Evolutionary conservation across 257 asterid genomes (phyloP).

Genomic region (Scutellaria minor): DNA sequence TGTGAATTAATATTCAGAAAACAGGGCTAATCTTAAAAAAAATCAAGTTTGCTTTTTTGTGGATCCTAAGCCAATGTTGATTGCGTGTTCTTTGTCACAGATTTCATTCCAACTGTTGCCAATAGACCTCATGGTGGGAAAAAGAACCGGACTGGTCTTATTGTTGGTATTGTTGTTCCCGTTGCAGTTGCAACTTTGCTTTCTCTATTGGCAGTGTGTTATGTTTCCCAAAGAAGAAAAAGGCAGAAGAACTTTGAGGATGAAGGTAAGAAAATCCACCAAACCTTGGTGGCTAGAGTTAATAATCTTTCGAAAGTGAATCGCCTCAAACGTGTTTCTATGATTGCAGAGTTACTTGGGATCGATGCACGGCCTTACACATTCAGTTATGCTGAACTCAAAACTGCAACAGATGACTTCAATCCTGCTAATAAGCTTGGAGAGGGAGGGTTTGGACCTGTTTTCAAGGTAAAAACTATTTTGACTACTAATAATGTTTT

Average conservation of each 20-base stretch:
- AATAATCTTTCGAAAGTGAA: background rate
- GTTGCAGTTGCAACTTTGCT: slow-evolving; percentile 47
- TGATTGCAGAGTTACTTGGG: slow-evolving; percentile 65
- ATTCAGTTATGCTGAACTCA: slow-evolving; percentile 69
- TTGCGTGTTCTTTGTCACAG: slow-evolving; percentile 43
- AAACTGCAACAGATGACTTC: slow-evolving; percentile 72
- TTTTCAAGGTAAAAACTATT: slow-evolving; percentile 61
- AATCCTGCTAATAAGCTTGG: slow-evolving; percentile 74
- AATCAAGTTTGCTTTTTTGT: background rate
- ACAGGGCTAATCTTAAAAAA: background rate
- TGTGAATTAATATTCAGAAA: slow-evolving; percentile 5
- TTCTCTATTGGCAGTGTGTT: slow-evolving; percentile 41
- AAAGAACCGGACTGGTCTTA: slow-evolving; percentile 55
- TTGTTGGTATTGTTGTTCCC: slow-evolving; percentile 63
- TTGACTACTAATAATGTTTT: background rate
- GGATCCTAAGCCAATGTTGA: slow-evolving; percentile 2
- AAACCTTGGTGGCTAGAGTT: too few relatives aligned
- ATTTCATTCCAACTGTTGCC: slow-evolving; percentile 61
- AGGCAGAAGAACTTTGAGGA: slow-evolving; percentile 46
- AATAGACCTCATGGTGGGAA: slow-evolving; percentile 52
- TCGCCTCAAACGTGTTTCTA: background rate
- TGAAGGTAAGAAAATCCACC: slow-evolving; percentile 50
- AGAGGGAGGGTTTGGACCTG: slow-evolving; percentile 97
- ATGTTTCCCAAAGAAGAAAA: slow-evolving; percentile 51
- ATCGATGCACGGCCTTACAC: slow-evolving; percentile 81